Evolutionary conservation across 345 rosid species (phyloP), one percentile per base, ranked within the genome.

Genomic region (Gossypium anomalum): DNA sequence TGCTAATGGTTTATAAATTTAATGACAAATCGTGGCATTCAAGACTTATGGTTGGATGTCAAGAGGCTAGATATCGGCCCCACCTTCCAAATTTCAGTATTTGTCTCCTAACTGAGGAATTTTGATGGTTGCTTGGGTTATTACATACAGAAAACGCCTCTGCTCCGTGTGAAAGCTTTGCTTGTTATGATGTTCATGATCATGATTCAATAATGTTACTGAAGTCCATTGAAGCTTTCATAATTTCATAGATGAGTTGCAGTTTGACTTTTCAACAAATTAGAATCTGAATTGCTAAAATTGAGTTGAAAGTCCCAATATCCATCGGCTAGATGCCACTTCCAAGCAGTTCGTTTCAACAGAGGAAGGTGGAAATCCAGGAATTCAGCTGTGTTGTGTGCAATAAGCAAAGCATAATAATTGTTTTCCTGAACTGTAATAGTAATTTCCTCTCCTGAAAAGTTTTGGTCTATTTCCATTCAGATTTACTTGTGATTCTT

Each of bases 1-100:
- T 71, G 92, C 82, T 88, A 73, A 76, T 14, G 10, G 44, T 22
- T 59, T 41, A 44, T 13, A 17, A 45, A 52, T 20, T 67, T 74
- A 43, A 23, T 20, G 22, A 71, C 19, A 55, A 71, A 34, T 55
- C 49, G 3, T 1, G 34, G 63, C 13, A 70, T 34, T 47, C 49
- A 34, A 38, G 47, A 34, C 22, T 29, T 17, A 19, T 14, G 52
- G 2, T 56, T 70, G 61, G 73, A 11, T 17, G 29, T 29, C 27
- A 52, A 70, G 47, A 11, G 27, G 48, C 47, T 3, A 2, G 16
- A 69, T 25, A 16, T 17, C 45, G 5, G 25, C 60, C 27, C 17
- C 47, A 29, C 73, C 47, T 22, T 45, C 27, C 12, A 55, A 67
- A 47, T 25, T 61, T 75, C 74, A 62, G 27, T 15, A 34, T 19